Base-by-base conservation (phyloP, 1,284 basidiomycete genomes). In the Austroboletus olivaceoglutinosus region DNA sequence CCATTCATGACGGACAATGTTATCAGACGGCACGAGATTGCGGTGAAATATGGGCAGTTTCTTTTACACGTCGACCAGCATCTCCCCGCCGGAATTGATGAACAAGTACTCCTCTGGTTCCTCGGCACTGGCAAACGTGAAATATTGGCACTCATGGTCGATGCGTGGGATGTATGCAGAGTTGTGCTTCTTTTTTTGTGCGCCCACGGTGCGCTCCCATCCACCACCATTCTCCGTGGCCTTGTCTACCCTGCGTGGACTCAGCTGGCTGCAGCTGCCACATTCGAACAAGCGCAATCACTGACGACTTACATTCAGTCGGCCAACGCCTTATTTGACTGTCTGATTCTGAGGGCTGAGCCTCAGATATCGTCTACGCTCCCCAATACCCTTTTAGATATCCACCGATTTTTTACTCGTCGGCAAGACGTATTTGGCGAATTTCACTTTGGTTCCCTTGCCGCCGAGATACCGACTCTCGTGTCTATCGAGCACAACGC, bases 211-310 rank as follows among this genome's bases (percentile, higher is more conserved):
- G 82, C 86, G 4, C 69, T 91, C 23, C 77, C 79, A 45, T 82
- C 84, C 5, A 85, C 86, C 1, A 88, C 86, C 1, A 76, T 91
- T 31, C 70, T 91, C 33, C 72, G 77, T 50, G 86, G 88, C 19
- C 66, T 91, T 16, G 77, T 90, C 15, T 91, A 88, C 64, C 86
- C 86, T 18, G 80, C 81, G 5, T 91, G 89, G 89, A 71, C 76
- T 43, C 69, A 76, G 15, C 78, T 74, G 13, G 27, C 27, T 27
- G 78, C 81, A 8, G 60, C 70, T 19, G 60, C 71, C 8, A 61
- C 69, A 2, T 57, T 65, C 9, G 70, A 73, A 27, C 73, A 76
- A 53, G 70, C 69, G 1, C 64, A 71, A 33, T 58, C 73, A n/a
- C 64, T 78, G 4, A 72, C 76, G 45, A 72, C 74, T 3, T 80